phyloP scores from a whole-genome alignment of 139 green algal genomes.

The Picocystis salinarum region DNA sequence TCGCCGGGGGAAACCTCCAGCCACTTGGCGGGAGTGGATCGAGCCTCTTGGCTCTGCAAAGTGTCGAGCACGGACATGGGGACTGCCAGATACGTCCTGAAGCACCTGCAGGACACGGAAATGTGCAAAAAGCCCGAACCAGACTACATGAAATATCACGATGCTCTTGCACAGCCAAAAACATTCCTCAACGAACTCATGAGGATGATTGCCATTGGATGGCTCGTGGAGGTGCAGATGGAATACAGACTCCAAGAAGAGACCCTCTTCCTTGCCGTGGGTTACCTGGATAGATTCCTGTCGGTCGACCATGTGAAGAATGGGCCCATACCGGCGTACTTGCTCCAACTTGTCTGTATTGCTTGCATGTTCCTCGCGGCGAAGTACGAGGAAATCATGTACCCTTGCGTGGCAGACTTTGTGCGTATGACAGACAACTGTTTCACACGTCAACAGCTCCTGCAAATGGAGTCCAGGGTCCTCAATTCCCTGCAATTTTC shows the following conservation, averaged over 20 bases:
- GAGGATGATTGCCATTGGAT: slow-evolving; percentile 18
- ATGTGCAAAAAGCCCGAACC: too few relatives aligned
- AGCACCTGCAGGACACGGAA: too few relatives aligned
- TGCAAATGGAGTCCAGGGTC: slow-evolving; percentile 29
- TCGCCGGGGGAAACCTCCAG: too few relatives aligned
- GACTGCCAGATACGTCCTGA: too few relatives aligned
- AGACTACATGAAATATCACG: too few relatives aligned
- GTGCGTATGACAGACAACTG: background rate
- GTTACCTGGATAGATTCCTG: slow-evolving; percentile 32
- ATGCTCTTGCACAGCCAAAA: too few relatives aligned
- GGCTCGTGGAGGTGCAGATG: slow-evolving; percentile 24
- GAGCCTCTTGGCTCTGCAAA: too few relatives aligned
- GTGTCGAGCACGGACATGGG: too few relatives aligned
- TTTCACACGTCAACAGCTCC: slow-evolving; percentile 11
- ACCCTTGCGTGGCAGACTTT: slow-evolving; percentile 7
- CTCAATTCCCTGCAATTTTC: slow-evolving; percentile 25
- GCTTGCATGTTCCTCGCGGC: slow-evolving; percentile 29
- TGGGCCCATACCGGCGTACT: slow-evolving; percentile 18
- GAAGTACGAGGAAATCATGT: slow-evolving; percentile 28
- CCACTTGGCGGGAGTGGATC: too few relatives aligned
- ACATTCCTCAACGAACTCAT: slow-evolving; percentile 23
- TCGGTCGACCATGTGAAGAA: background rate
- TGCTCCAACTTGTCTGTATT: slow-evolving; percentile 34
- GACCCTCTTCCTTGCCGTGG: slow-evolving; percentile 19
- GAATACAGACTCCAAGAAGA: slow-evolving; percentile 29